A percentile compares a stretch with the other conserved stretches of the same genome.
Conservation (phyloP, 306 rosid species). For the Inga oerstediana region DNA sequence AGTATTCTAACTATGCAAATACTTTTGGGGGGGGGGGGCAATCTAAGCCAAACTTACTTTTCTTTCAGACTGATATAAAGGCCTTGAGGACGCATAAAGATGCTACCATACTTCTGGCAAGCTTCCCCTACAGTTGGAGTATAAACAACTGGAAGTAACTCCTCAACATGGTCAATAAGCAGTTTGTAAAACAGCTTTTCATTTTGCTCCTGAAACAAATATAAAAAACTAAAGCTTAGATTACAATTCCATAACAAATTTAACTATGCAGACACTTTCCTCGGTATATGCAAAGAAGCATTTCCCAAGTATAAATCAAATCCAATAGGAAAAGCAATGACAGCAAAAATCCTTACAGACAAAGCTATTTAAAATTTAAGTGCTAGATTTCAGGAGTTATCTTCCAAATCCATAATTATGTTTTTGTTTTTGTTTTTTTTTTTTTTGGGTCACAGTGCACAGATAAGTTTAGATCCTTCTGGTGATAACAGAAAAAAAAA, state of each 20-base stretch:
- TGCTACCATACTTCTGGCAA: constrained; percentile 96
- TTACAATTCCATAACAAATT: constrained; percentile 14
- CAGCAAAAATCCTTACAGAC: neutral
- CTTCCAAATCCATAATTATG: neutral
- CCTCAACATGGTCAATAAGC: constrained; percentile 87
- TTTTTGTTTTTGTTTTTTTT: too few species aligned
- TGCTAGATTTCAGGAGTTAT: neutral
- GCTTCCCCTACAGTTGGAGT: constrained; percentile 99
- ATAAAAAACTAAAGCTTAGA: neutral
- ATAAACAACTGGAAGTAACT: constrained; percentile 91
- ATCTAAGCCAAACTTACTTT: constrained; percentile 60
- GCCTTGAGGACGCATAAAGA: constrained; percentile 84
- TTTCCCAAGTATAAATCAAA: constrained; percentile 17
- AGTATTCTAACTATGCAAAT: neutral
- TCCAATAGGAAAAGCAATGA: neutral
- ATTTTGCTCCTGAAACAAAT: constrained; percentile 74
- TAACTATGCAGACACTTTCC: neutral
- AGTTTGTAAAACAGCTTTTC: constrained; percentile 85
- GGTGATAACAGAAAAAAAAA: neutral
- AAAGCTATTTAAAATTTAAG: neutral
- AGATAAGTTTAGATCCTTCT: neutral
- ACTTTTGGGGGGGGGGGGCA: neutral
- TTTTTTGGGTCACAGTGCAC: too few species aligned
- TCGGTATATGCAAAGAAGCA: neutral
- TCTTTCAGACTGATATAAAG: constrained; percentile 93